Evolutionary conservation across 2,329 filamentous ascomycete genomes (phyloP), one percentile per base, ranked within the genome.

Genomic region (Colletotrichum orchidophilum): DNA sequence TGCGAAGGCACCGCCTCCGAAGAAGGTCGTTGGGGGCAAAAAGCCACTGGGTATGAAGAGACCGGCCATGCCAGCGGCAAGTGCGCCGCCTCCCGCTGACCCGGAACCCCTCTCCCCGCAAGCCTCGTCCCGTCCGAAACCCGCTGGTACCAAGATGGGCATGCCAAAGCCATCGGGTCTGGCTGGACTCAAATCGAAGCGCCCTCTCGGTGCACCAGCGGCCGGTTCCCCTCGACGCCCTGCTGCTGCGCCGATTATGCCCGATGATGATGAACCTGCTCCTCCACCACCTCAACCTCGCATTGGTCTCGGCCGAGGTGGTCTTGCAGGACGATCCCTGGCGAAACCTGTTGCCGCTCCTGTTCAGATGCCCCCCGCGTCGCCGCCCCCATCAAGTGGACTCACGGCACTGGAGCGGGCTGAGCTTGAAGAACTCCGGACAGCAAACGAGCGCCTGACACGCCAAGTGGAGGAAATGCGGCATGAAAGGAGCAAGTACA

Each of bases 351-450:
- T 85, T 18, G 80, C 86, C 8, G 84, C 87, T 15, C 82, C 88
- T 2, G 81, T 87, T 1, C 80, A 83, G 5, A 81, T 86, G 26
- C 81, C 85, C 12, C 83, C 84, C 6, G 83, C 86, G 42, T 90
- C 90, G 1, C 88, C 91, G 0, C 84, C 90, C 2, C 87, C 88
- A 11, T 82, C 87, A 4, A 91, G 89, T 49, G 93, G 93, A 0
- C 86, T 97, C 58, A 89, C 91, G 24, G 88, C 92, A 9, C 87
- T 94, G n/a, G 96, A 99, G 78, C 90, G 94, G 53, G 94, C 94
- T n/a, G 96, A 99, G 80, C 85, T 99, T 1, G 94, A 97, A 74
- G 95, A 97, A 78, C 88, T 98, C 13, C 92, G 95, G 46, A 86
- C 91, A 13, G 92, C 97, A 72, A 95, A 96, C 76, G 95, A 98